Percentiles rank a stretch among this genome's conserved stretches.
Conservation (phyloP, 2,329 filamentous ascomycete species). For the Thelonectria olida region DNA sequence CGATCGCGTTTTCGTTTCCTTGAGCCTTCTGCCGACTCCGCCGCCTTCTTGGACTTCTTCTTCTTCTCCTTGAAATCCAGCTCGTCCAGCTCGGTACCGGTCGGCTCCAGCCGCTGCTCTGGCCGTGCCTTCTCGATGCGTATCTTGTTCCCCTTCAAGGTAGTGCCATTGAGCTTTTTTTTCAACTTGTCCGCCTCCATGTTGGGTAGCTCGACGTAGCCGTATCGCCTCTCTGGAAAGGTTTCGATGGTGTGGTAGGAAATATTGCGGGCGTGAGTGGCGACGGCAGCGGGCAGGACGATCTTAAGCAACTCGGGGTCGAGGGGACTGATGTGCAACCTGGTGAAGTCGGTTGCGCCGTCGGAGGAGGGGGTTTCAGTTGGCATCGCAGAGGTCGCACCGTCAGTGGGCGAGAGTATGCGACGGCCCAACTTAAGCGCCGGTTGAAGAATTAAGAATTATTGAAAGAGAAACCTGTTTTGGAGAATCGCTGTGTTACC, state of each 20-base stretch:
- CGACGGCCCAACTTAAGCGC: conserved; percentile 26
- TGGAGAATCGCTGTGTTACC: conserved; percentile 5
- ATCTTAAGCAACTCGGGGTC: conserved; percentile 77
- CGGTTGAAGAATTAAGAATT: conserved; percentile 18
- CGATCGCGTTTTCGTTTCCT: conserved; percentile 62
- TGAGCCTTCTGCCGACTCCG: conserved; percentile 47
- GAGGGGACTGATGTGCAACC: conserved; percentile 88
- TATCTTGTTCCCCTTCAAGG: conserved; percentile 86
- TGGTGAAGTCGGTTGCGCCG: conserved; percentile 41
- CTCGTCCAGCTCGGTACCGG: conserved; percentile 45
- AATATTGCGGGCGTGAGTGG: conserved; percentile 77
- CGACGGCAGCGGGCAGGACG: conserved; percentile 73
- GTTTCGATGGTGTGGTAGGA: conserved; percentile 90
- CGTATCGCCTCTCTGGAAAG: conserved; percentile 90
- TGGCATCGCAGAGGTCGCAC: conserved; percentile 36
- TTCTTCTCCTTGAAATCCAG: conserved; percentile 42
- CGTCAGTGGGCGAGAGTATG: conserved; percentile 19
- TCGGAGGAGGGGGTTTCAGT: conserved; percentile 28
- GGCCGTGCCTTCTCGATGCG: conserved; percentile 83
- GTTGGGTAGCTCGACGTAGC: conserved; percentile 83
- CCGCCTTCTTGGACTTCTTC: conserved; percentile 46
- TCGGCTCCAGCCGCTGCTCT: conserved; percentile 49
- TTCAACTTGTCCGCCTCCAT: conserved; percentile 90
- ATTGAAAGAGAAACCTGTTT: conserved; percentile 25
- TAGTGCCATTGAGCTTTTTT: conserved; percentile 88